phyloP scores from a whole-genome alignment of 1,284 basidiomycete genomes.

The Marasmius sp. region DNA sequence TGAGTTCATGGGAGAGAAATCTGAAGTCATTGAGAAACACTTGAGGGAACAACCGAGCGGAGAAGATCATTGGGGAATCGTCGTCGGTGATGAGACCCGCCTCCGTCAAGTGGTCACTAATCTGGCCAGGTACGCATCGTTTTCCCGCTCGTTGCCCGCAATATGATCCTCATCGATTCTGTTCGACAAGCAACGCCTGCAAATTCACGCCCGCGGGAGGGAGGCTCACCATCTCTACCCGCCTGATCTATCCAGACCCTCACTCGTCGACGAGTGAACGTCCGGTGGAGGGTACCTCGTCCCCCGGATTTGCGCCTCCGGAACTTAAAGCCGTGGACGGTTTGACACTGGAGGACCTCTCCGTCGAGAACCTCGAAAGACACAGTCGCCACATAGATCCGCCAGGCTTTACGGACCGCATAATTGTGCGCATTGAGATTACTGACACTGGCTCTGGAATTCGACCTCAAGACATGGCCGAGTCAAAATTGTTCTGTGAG shows the following conservation, averaged over 20 bases:
- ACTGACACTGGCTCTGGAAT: conserved; percentile 81
- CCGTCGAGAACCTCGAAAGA: conserved; percentile 30
- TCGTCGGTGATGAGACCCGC: conserved; percentile 70
- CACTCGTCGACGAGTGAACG: not conserved
- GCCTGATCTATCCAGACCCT: conserved; percentile 36
- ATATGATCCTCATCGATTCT: not conserved
- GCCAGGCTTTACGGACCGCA: conserved; percentile 36
- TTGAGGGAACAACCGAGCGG: conserved; percentile 33
- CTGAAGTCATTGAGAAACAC: conserved; percentile 27
- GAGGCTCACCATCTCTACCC: conserved; percentile 48
- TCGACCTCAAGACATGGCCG: conserved; percentile 66
- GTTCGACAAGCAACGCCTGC: conserved; percentile 48
- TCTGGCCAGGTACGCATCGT: conserved; percentile 48
- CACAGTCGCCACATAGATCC: conserved; percentile 31
- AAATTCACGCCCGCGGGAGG: conserved; percentile 70
- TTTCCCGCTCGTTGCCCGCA: not conserved
- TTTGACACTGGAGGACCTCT: conserved; percentile 21
- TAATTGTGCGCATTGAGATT: conserved; percentile 71
- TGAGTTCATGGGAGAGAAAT: conserved; percentile 39
- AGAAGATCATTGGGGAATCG: conserved; percentile 39
- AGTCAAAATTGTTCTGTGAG: conserved; percentile 77
- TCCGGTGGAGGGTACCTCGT: not conserved
- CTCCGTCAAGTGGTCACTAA: conserved; percentile 68
- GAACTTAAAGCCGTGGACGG: conserved; percentile 1
- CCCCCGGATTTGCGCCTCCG: not conserved